These are phyloP conservation scores for Starmera amethionina DNA, from an alignment of 805 yeast genomes.

Conservation along the genomic window DNA sequence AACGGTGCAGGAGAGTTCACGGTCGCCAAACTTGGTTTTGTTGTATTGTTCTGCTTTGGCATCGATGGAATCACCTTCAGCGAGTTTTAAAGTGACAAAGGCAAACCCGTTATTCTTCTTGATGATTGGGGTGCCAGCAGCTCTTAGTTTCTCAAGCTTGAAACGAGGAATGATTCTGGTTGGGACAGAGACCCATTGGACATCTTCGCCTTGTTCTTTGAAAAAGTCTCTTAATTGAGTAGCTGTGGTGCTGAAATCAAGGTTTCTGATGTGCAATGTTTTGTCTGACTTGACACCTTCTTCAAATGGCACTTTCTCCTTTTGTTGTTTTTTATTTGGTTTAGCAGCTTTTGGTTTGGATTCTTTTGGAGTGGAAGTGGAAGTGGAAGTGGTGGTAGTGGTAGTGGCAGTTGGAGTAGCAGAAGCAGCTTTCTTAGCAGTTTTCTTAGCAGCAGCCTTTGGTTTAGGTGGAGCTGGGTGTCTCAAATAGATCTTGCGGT, in stretches of 20 bases:
- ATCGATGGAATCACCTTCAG: slow-evolving; percentile 35
- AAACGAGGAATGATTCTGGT: slow-evolving; percentile 34
- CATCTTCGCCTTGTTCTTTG: slow-evolving; percentile 33
- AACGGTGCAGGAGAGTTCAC: slow-evolving; percentile 55
- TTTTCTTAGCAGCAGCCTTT: slow-evolving; percentile 3
- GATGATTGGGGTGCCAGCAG: slow-evolving; percentile 34
- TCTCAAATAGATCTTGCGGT: slow-evolving; percentile 39
- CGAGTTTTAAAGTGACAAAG: slow-evolving; percentile 37
- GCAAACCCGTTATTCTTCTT: slow-evolving; percentile 53
- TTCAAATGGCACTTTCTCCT: slow-evolving; percentile 24
- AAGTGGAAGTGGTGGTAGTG: not conserved
- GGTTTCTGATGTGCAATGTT: slow-evolving; percentile 52
- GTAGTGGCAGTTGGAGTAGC: slow-evolving; percentile 1
- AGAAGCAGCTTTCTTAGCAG: slow-evolving; percentile 1
- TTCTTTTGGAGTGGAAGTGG: slow-evolving; percentile 2
- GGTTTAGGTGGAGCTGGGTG: slow-evolving; percentile 35
- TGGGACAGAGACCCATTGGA: slow-evolving; percentile 54
- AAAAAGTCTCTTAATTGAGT: slow-evolving; percentile 43
- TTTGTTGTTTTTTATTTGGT: slow-evolving; percentile 9
- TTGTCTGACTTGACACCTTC: slow-evolving; percentile 31
- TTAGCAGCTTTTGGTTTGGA: slow-evolving; percentile 3
- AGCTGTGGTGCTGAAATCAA: slow-evolving; percentile 51
- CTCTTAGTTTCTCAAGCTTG: slow-evolving; percentile 33
- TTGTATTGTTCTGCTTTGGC: slow-evolving; percentile 60
- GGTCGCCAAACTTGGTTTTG: slow-evolving; percentile 57